Base-by-base conservation (phyloP, 495 filamentous ascomycete species). In the Penicillium pulvis region DNA sequence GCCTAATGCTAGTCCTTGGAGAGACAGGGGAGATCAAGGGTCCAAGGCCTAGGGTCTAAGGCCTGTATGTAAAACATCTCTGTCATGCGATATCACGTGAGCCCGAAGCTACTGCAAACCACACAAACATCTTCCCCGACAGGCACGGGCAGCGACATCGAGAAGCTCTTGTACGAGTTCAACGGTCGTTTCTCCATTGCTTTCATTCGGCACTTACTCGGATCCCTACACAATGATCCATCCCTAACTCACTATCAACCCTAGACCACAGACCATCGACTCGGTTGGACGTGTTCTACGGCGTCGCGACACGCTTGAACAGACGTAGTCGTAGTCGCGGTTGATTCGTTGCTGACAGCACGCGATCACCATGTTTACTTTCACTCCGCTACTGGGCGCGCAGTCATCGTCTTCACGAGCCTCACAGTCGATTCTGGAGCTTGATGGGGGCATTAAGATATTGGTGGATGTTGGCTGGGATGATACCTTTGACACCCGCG, bases 381-480 rank as follows among this genome's bases (percentile, higher is more conserved):
- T 98, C 75, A 95, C 89, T 59, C 87, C 95, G 17, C 76, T 99
- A 46, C 88, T 94, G 43, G 95, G 94, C 63, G 95, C 93, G 17
- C 92, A 93, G 63, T 93, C 90, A 7, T 72, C 73, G 12, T 82
- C 86, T 46, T 95, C 91, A 8, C 80, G 85, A 42, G 94, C 95
- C 36, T 94, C 91, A 56, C 93, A 97, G 71, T 98, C 95, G 12
- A 83, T 99, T 9, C 78, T 99, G 45, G 95, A 98, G 78, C 86
- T 99, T 47, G 94, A 98, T 79, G 93, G 93, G 45, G 94, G 93
- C 35, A 88, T 98, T 72, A 98, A 98, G 71, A 87, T 98, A 26
- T 80, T 98, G 16, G 83, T 98, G 14, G 93, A 97, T 69, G 91
- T 97, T 35, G 94, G 94, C 56, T 99, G 94, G 94, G 92, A 98